Conservation (phyloP, 192 early-diverging fungal species). For the Phlyctochytrium planicorne region DNA sequence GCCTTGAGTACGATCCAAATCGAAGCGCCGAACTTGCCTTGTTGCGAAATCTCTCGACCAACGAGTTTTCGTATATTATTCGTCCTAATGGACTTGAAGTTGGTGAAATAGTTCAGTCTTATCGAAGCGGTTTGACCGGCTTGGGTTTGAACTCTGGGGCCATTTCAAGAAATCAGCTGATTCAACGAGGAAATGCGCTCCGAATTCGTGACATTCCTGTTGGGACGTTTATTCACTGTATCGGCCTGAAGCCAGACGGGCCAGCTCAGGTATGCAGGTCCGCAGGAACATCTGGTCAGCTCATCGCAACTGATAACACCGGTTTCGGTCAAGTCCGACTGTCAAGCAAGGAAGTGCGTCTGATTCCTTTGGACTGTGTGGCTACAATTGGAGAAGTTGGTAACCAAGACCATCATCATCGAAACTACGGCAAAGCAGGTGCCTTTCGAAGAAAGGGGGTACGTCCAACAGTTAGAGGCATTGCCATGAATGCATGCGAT, state of each 20-base stretch:
- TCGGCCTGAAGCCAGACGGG: constrained; percentile 75
- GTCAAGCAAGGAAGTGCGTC: constrained; percentile 81
- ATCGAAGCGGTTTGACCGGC: constrained; percentile 41
- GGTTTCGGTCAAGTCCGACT: constrained; percentile 85
- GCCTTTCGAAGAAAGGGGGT: constrained; percentile 76
- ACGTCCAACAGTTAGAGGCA: constrained; percentile 91
- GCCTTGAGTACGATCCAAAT: constrained; percentile 96
- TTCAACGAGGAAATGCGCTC: constrained; percentile 89
- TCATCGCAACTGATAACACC: constrained; percentile 70
- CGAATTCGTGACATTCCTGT: constrained; percentile 87
- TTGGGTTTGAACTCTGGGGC: constrained; percentile 19
- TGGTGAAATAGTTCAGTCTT: constrained; percentile 73
- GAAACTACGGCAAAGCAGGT: constrained; percentile 87
- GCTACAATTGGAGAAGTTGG: constrained; percentile 83
- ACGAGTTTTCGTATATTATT: constrained; percentile 82
- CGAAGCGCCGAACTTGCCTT: constrained; percentile 83
- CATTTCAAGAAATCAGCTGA: constrained; percentile 41
- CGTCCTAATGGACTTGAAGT: constrained; percentile 73
- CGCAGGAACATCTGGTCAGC: constrained; percentile 83
- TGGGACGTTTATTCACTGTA: constrained; percentile 84
- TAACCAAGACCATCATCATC: constrained; percentile 87
- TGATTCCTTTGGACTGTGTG: constrained; percentile 77
- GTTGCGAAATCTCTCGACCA: constrained; percentile 74
- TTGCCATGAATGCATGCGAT: constrained; percentile 90
- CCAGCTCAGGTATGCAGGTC: constrained; percentile 77